Evolutionary conservation across 345 rosid genomes (phyloP), one percentile per base, ranked within the genome.

Genomic region (Citrus glauca): DNA sequence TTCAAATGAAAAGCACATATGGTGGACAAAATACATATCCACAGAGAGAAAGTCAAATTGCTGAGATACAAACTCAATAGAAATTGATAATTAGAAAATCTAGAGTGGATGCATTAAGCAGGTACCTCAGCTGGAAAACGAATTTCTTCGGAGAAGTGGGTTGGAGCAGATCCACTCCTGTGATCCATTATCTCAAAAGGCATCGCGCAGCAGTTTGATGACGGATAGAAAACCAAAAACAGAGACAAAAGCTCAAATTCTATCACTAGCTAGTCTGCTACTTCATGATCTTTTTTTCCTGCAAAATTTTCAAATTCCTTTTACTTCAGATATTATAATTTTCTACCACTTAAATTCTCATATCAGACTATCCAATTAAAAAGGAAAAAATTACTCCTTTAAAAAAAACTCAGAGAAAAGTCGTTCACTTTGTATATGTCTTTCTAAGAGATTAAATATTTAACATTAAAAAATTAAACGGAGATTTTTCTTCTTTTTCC

Each of bases 121-220:
- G 50, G 5, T 89, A 88, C 94, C 94, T 91, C 94, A 24, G 92
- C 61, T 59, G 86, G 84, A 60, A 79, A 61, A 71, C 66, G 75
- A 33, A 77, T 3, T 45, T 89, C 93, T 53, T 91, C 97, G 17
- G 71, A 85, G 75, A 83, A 83, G 20, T 76, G 85, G 63, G 92
- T 78, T 4, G 90, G 80, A 20, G 92, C 80, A 9, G 86, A 81
- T 71, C 79, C 79, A 66, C 87, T 84, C 81, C 87, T 88, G 80
- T 85, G 90, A 82, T 90, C 95, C 89, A 88, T 83, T 75, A 89
- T 76, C 76, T 91, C 91, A 72, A 84, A 89, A 74, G 95, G 91
- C 95, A 91, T 91, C 60, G 64, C 71, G 75, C 59, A 80, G 80
- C 72, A 80, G 79, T 69, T 80, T 61, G 45, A 73, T 64, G 68